phyloP scores from a whole-genome alignment of 345 rosid genomes.

The Corchorus capsularis region DNA sequence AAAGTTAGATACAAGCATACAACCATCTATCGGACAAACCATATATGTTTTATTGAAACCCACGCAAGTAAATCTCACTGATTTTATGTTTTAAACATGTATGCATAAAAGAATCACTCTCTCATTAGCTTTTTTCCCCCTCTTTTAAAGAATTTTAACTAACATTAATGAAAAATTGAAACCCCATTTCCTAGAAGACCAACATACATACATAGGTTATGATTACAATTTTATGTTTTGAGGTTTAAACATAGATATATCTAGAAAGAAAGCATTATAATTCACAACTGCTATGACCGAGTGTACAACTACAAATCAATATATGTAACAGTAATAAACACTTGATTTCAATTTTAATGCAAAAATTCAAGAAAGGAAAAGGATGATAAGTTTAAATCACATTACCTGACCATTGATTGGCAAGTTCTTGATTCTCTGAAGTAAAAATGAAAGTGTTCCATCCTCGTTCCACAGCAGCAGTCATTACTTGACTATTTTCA shows the following conservation, averaged over 20 bases:
- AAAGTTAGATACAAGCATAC: conserved; percentile 9
- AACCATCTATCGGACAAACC: neutral
- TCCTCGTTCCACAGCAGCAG: conserved; percentile 83
- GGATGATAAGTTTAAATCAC: conserved; percentile 13
- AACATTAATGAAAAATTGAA: neutral
- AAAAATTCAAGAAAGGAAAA: neutral
- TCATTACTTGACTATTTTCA: conserved; percentile 70
- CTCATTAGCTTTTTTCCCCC: neutral
- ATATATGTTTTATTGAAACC: neutral
- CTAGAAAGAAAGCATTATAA: neutral
- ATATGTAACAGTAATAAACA: neutral
- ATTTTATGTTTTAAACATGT: neutral
- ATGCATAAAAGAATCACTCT: neutral
- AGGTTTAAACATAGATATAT: neutral
- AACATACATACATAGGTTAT: neutral
- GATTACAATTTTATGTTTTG: neutral
- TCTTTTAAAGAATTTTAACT: neutral
- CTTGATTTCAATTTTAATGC: neutral
- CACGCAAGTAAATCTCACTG: neutral
- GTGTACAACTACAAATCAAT: neutral
- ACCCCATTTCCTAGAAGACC: neutral
- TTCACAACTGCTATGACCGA: neutral
- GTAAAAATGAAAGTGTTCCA: conserved; percentile 84
- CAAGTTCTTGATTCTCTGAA: conserved; percentile 46
- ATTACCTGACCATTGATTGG: conserved; percentile 77